Percentiles rank a stretch among this genome's conserved stretches.
phyloP scores from a whole-genome alignment of 192 early-diverging fungal species.

The Gigaspora rosea region DNA sequence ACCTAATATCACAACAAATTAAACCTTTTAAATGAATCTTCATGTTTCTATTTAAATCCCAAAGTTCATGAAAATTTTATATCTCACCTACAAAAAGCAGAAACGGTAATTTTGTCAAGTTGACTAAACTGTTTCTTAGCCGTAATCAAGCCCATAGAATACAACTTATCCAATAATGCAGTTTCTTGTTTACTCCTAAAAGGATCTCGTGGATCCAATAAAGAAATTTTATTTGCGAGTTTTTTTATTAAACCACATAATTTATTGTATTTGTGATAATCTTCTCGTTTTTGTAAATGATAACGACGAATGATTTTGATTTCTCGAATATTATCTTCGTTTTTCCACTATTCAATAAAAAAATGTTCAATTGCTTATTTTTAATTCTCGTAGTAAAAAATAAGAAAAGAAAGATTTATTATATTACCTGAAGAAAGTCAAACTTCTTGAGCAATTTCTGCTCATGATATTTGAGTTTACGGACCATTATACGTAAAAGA shows the following conservation, averaged over 20 bases:
- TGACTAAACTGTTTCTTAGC: conserved; percentile 76
- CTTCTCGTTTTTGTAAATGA: conserved; percentile 86
- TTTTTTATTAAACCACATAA: conserved; percentile 80
- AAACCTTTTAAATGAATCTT: not conserved
- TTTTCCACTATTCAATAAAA: conserved; percentile 66
- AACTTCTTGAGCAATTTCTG: conserved; percentile 95
- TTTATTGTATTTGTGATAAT: conserved; percentile 89
- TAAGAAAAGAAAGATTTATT: not conserved
- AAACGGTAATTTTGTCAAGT: conserved; percentile 80
- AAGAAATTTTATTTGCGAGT: conserved; percentile 79
- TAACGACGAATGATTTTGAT: conserved; percentile 86
- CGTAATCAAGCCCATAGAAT: conserved; percentile 81
- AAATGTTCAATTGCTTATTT: not conserved
- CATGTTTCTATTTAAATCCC: not conserved
- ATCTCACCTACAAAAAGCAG: conserved; percentile 74
- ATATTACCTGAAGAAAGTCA: conserved; percentile 73
- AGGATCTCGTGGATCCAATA: conserved; percentile 85
- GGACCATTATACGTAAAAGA: conserved; percentile 33
- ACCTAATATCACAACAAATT: conserved; percentile 38
- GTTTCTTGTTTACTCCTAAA: conserved; percentile 73
- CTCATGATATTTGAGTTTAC: conserved; percentile 92
- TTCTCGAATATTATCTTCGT: conserved; percentile 79
- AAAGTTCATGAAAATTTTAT: not conserved
- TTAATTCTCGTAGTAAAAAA: not conserved
- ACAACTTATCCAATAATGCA: conserved; percentile 82